Percentiles rank a stretch among this genome's conserved stretches.
Evolutionary conservation across 1,139 yeast species (phyloP).

Genomic region (Sugiyamaella xylanicola): DNA sequence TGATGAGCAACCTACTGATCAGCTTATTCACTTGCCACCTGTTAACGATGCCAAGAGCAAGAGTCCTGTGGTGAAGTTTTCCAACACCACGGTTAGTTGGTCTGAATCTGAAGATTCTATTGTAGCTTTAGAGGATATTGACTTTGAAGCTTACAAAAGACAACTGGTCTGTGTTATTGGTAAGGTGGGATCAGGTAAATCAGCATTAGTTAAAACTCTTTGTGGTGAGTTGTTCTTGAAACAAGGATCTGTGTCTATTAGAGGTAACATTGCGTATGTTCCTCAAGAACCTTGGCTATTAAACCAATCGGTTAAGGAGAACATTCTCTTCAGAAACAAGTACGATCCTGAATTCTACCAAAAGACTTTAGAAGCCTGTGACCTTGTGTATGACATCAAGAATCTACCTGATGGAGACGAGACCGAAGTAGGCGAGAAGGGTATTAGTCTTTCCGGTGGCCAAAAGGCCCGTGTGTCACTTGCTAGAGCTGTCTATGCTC

Average conservation of each 20-base stretch:
- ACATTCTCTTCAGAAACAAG: conserved; percentile 75
- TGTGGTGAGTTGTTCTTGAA: conserved; percentile 59
- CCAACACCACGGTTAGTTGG: conserved; percentile 45
- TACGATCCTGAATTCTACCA: conserved; percentile 69
- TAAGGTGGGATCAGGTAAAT: conserved; percentile 76
- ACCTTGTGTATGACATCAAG: conserved; percentile 65
- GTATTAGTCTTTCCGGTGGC: conserved; percentile 78
- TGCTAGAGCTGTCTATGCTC: conserved; percentile 84
- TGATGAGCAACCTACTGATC: conserved; percentile 45
- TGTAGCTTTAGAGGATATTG: conserved; percentile 49
- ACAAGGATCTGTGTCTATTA: conserved; percentile 61
- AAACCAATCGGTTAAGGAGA: conserved; percentile 74
- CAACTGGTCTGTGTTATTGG: conserved; percentile 74
- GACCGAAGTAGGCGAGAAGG: conserved; percentile 83
- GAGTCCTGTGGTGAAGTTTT: conserved; percentile 36
- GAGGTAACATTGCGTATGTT: conserved; percentile 66
- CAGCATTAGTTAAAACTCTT: conserved; percentile 63
- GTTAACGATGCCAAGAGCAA: conserved; percentile 46
- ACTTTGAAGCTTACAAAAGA: conserved; percentile 58
- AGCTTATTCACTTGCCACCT: conserved; percentile 31
- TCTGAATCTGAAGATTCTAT: conserved; percentile 42
- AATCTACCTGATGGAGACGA: conserved; percentile 78
- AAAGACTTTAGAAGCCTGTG: conserved; percentile 74
- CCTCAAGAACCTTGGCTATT: conserved; percentile 83
- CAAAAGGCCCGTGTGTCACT: conserved; percentile 84